phyloP scores from a whole-genome alignment of 805 yeast genomes.

The Wickerhamomyces pijperi region DNA sequence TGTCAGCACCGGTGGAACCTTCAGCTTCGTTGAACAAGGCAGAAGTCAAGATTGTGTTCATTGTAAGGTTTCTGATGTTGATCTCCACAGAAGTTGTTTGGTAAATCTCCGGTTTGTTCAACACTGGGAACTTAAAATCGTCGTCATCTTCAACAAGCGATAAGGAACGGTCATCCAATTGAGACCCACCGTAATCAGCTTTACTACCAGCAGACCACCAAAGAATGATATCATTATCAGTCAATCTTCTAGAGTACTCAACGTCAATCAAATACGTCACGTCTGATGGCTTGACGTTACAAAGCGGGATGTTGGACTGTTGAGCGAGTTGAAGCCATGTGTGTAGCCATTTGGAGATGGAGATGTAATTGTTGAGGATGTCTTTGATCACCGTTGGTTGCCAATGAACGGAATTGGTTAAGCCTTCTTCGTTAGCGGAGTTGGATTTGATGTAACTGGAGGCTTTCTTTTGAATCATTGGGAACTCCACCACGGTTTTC shows the following conservation, averaged over 20 bases:
- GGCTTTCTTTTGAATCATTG: conserved; percentile 49
- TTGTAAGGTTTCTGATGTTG: conserved; percentile 64
- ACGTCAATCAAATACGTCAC: conserved; percentile 74
- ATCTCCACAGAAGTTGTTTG: conserved; percentile 71
- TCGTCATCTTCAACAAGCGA: conserved; percentile 33
- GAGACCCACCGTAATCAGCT: conserved; percentile 75
- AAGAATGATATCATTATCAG: conserved; percentile 53
- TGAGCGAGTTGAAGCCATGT: conserved; percentile 55
- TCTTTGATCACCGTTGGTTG: conserved; percentile 55
- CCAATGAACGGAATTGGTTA: conserved; percentile 75
- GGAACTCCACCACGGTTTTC: conserved; percentile 41
- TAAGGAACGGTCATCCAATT: conserved; percentile 41
- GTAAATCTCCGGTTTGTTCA: conserved; percentile 72
- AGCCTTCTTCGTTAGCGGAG: conserved; percentile 49
- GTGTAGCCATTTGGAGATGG: conserved; percentile 62
- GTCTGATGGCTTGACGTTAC: conserved; percentile 74
- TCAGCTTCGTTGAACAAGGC: conserved; percentile 79
- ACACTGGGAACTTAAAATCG: conserved; percentile 55
- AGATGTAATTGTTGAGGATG: conserved; percentile 58
- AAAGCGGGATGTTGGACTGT: conserved; percentile 74
- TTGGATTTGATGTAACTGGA: conserved; percentile 48
- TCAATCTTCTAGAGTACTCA: conserved; percentile 70
- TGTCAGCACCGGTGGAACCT: conserved; percentile 64
- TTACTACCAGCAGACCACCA: conserved; percentile 88
- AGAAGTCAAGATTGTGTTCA: conserved; percentile 81